Base-by-base conservation (phyloP, 805 yeast genomes). In the Ogataea thermomethanolica region DNA sequence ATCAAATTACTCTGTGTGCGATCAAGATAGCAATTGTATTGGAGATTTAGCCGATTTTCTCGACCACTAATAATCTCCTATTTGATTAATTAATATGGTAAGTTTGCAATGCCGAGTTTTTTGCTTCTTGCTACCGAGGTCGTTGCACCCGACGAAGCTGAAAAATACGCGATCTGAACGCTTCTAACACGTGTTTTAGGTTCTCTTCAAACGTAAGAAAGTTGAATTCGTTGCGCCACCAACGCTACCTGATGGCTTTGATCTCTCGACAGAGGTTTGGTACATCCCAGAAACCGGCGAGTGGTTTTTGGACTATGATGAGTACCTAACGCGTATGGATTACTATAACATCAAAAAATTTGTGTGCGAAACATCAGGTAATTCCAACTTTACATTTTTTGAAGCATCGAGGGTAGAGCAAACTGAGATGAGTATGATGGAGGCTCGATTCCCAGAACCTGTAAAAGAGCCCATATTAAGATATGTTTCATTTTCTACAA, bases 291-390 rank as follows among this genome's bases (percentile, higher is more conserved):
- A 81, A 50, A 93, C 98, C 1, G 81, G 81, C 38, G 99, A 91
- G 67, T 91, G 95, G 88, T 93, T 89, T 60, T 51, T 67, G 10
- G 68, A 70, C 5, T 91, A 93, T 60, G 86, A 83, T 39, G 88
- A 81, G 8, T 91, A 87, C 54, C 66, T 93, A 35, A 65, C 65
- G 15, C 66, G 91, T 40, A 64, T 84, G 69, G 88, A 84, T 59
- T 84, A 82, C 62, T 85, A 84, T 60, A 73, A 73, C 44, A 71
- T 76, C 36, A 79, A 79, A 50, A 85, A 87, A 59, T 93, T 93
- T 64, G 93, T 89, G 9, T 93, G 98, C 66, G 99, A 93, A 64
- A 84, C 91, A 35, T 87, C 97, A 0, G 99, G 99, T 10, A 86
- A 88, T 54, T 83, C 96, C 12, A 84, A 95, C 54, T 71, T 91